Evolutionary conservation across 177 flowering plant species (phyloP).

Genomic region (Tripterygium wilfordii): DNA sequence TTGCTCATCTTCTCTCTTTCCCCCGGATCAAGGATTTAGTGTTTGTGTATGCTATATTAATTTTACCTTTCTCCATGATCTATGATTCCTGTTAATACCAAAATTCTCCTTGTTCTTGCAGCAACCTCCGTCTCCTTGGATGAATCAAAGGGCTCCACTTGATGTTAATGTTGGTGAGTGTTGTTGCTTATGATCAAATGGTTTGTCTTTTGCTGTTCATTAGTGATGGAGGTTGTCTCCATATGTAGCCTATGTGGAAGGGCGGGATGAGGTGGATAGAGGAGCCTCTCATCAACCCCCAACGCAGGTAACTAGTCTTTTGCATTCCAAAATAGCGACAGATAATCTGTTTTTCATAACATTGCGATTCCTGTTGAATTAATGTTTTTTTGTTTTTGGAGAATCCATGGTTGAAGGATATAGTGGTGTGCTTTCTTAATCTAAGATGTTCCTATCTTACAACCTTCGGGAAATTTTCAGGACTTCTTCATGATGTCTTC

Average conservation of each 20-base stretch:
- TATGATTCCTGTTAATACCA: background rate
- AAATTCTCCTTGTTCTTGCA: conserved; percentile 28
- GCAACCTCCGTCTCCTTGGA: conserved; percentile 89
- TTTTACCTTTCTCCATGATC: background rate
- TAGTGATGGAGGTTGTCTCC: conserved; percentile 6
- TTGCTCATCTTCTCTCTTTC: background rate
- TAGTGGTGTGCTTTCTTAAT: too few species aligned
- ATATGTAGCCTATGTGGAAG: conserved; percentile 85
- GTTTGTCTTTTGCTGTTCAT: background rate
- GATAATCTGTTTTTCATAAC: too few species aligned
- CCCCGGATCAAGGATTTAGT: too few species aligned
- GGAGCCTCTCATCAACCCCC: conserved; percentile 51
- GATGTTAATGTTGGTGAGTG: conserved; percentile 95
- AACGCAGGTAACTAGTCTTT: conserved; percentile 71
- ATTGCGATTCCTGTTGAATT: too few species aligned
- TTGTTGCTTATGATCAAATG: background rate
- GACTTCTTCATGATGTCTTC: conserved; percentile 62
- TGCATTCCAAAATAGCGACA: too few species aligned
- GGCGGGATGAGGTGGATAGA: conserved; percentile 74
- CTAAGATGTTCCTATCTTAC: background rate
- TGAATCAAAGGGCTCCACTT: conserved; percentile 66
- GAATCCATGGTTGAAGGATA: background rate
- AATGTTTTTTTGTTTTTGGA: conserved; percentile 1
- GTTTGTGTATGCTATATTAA: too few species aligned
- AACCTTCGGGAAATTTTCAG: conserved; percentile 28